A percentile compares a stretch with the other conserved stretches of the same genome.
These are phyloP conservation scores for Aspergillus proliferans DNA, from an alignment of 2,329 filamentous ascomycete genomes.

Conservation along the genomic window DNA sequence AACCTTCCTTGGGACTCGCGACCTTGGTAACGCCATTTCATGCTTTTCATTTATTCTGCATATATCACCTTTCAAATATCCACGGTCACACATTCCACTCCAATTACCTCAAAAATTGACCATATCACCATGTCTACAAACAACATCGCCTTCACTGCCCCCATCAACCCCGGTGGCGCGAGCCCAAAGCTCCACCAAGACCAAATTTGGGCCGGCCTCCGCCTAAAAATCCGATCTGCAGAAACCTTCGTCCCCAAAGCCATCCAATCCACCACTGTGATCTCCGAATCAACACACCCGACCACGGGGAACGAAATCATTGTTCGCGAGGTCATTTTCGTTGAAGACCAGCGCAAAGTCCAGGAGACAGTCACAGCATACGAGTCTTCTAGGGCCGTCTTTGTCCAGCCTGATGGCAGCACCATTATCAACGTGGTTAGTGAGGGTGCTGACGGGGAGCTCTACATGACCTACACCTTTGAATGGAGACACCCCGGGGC, in stretches of 20 bases:
- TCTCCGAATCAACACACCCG: conserved; percentile 18
- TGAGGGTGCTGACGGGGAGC: conserved; percentile 24
- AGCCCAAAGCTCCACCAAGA: too few relatives aligned
- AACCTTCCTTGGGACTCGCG: too few relatives aligned
- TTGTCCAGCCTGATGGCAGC: conserved; percentile 21
- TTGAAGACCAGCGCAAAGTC: conserved; percentile 16
- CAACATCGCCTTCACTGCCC: too few relatives aligned
- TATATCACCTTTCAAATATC: too few relatives aligned
- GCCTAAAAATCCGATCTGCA: conserved; percentile 23
- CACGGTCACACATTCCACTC: too few relatives aligned
- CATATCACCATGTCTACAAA: too few relatives aligned
- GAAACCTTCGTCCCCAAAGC: conserved; percentile 25
- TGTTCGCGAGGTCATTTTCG: conserved; percentile 25
- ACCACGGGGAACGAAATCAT: conserved; percentile 18
- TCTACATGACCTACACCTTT: conserved; percentile 38
- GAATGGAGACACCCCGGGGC: conserved; percentile 32
- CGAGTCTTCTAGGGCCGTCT: conserved; percentile 20
- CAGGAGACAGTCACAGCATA: conserved; percentile 22
- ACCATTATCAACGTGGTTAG: conserved; percentile 26
- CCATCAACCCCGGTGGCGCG: too few relatives aligned
- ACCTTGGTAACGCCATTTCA: too few relatives aligned
- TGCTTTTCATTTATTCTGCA: too few relatives aligned
- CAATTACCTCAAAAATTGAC: too few relatives aligned
- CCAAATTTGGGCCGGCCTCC: conserved; percentile 5
- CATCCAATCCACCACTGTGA: conserved; percentile 21